These are phyloP conservation scores for Aspergillus persii DNA, from an alignment of 2,329 filamentous ascomycete genomes.

Conservation along the genomic window DNA sequence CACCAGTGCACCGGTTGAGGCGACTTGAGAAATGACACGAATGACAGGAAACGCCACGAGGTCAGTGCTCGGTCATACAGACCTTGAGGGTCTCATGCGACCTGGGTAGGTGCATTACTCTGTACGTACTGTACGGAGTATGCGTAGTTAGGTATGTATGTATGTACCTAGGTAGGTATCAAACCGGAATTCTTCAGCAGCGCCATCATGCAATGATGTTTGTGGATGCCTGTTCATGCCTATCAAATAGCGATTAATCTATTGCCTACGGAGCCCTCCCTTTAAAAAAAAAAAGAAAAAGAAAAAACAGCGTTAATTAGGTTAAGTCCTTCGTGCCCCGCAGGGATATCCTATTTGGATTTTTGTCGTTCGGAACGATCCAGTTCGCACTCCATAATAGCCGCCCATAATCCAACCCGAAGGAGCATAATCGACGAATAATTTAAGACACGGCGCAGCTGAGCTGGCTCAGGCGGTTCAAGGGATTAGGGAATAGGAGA, in stretches of 20 bases:
- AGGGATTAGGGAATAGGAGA: neutral
- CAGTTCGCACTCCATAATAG: neutral
- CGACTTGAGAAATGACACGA: neutral
- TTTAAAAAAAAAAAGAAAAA: neutral
- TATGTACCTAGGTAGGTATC: neutral
- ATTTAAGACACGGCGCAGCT: neutral
- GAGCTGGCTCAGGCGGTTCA: neutral
- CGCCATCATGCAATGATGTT: neutral
- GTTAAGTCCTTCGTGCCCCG: slow-evolving; percentile 7
- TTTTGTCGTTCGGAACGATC: slow-evolving; percentile 8
- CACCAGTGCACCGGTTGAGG: neutral
- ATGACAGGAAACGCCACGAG: neutral
- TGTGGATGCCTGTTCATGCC: neutral
- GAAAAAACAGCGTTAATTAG: slow-evolving; percentile 2
- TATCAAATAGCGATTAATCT: neutral
- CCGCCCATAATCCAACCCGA: neutral
- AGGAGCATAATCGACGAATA: neutral
- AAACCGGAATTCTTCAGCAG: neutral
- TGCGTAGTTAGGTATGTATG: too few relatives aligned
- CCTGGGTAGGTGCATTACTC: too few relatives aligned
- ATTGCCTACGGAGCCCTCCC: too few relatives aligned
- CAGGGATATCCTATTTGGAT: slow-evolving; percentile 7
- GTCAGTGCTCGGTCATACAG: neutral
- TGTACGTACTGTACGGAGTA: too few relatives aligned
- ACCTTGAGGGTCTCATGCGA: neutral